phyloP scores from a whole-genome alignment of 2,329 filamentous ascomycete genomes.

The Hymenoscyphus albidus region DNA sequence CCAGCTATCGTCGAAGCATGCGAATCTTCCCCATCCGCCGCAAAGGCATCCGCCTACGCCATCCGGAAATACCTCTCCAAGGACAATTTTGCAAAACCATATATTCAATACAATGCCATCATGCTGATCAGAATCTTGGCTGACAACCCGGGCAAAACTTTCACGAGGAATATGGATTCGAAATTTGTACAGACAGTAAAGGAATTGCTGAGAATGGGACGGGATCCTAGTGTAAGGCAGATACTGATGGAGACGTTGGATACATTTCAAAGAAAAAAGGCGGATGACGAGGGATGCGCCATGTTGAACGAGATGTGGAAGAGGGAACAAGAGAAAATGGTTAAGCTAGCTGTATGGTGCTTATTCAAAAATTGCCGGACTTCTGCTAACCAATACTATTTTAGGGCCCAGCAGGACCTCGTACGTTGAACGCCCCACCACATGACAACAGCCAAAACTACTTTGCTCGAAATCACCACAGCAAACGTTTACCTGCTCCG shows the following conservation, averaged over 20 bases:
- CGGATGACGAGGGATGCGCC: conserved; percentile 68
- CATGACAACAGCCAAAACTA: conserved; percentile 52
- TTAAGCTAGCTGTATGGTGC: conserved; percentile 43
- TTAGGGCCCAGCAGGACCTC: conserved; percentile 35
- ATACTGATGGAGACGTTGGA: conserved; percentile 85
- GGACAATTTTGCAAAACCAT: conserved; percentile 61
- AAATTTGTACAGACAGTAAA: conserved; percentile 77
- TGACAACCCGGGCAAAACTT: conserved; percentile 86
- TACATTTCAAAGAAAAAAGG: conserved; percentile 62
- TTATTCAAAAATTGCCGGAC: not conserved
- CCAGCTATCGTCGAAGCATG: conserved; percentile 91
- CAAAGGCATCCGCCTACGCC: conserved; percentile 72
- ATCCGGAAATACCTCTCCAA: conserved; percentile 80
- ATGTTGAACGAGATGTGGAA: conserved; percentile 81
- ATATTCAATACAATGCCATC: conserved; percentile 89
- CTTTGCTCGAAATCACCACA: conserved; percentile 50
- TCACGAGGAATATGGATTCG: conserved; percentile 85
- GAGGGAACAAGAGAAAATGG: conserved; percentile 69
- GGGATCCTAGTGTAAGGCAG: conserved; percentile 75
- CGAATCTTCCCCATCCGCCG: conserved; percentile 85
- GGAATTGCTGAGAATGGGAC: conserved; percentile 65
- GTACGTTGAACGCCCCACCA: conserved; percentile 42
- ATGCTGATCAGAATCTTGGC: conserved; percentile 91
- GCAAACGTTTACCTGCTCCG: conserved; percentile 56
- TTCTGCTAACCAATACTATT: conserved; percentile 17